Conservation (phyloP, 1,284 basidiomycete genomes). For the Tilletia caries region DNA sequence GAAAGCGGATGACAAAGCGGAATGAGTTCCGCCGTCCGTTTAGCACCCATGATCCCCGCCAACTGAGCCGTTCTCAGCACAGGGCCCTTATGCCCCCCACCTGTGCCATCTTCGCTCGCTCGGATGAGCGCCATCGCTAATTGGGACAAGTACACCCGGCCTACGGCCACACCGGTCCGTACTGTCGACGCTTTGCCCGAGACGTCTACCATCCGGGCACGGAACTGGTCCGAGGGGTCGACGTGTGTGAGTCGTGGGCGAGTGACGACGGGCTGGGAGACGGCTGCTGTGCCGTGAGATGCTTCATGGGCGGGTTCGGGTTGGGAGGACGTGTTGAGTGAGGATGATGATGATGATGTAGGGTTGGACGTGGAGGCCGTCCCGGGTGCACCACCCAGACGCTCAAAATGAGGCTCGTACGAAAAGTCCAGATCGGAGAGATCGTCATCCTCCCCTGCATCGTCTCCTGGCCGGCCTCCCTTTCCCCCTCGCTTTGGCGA, state of each 20-base stretch:
- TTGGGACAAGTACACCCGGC: conserved; percentile 69
- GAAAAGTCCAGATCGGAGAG: conserved; percentile 10
- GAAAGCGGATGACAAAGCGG: conserved; percentile 59
- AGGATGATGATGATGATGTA: too few relatives aligned
- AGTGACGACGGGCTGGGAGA: background rate
- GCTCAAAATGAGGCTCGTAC: conserved; percentile 1
- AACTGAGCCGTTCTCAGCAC: conserved; percentile 67
- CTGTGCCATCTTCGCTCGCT: conserved; percentile 52
- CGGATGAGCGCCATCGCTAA: conserved; percentile 64
- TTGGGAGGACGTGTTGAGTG: too few relatives aligned
- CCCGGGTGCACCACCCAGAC: conserved; percentile 9
- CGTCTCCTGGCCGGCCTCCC: background rate
- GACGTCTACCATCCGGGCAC: conserved; percentile 69
- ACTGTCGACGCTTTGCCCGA: conserved; percentile 65
- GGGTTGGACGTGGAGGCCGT: background rate
- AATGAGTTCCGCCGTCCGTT: conserved; percentile 70
- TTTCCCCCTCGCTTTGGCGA: background rate
- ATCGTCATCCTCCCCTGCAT: background rate
- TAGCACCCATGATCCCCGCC: conserved; percentile 81
- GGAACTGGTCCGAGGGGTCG: conserved; percentile 61
- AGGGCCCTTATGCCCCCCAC: conserved; percentile 29
- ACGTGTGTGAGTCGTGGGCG: conserved; percentile 64
- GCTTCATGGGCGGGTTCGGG: too few relatives aligned
- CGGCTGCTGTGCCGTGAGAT: too few relatives aligned
- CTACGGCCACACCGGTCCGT: conserved; percentile 71